Conservation (phyloP, 768 basidiomycete species). For the Macrolepiota fuliginosa region DNA sequence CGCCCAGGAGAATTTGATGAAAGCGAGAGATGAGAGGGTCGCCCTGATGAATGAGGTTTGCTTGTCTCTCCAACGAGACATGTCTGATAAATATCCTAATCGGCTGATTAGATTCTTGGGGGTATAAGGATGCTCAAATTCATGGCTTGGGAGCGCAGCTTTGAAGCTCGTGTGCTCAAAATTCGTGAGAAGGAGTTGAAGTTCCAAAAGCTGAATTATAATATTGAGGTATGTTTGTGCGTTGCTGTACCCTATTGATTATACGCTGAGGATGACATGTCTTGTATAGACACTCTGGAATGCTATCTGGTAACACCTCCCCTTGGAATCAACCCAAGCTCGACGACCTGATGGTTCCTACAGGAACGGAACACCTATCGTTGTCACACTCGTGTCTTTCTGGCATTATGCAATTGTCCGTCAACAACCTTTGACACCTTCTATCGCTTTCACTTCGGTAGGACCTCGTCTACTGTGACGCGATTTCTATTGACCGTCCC, state of each 20-base stretch:
- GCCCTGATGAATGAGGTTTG: conserved; percentile 80
- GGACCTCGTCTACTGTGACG: conserved; percentile 27
- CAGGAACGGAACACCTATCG: conserved; percentile 63
- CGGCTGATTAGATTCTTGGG: conserved; percentile 61
- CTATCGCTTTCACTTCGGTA: conserved; percentile 55
- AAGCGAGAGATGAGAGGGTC: conserved; percentile 87
- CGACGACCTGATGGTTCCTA: background rate
- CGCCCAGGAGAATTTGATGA: conserved; percentile 83
- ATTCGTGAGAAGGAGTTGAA: conserved; percentile 80
- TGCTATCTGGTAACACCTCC: conserved; percentile 37
- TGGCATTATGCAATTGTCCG: conserved; percentile 62
- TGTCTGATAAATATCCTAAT: background rate
- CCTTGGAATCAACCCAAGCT: background rate
- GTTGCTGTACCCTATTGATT: background rate
- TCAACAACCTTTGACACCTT: background rate
- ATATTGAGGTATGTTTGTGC: conserved; percentile 58
- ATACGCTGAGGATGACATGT: background rate
- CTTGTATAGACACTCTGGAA: conserved; percentile 39
- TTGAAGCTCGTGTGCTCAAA: conserved; percentile 70
- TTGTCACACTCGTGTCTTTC: conserved; percentile 61
- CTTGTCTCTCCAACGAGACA: background rate
- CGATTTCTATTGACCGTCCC: background rate
- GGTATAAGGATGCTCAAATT: conserved; percentile 96
- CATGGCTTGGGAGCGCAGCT: conserved; percentile 93
- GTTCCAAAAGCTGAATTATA: conserved; percentile 84